These are phyloP conservation scores for Solanum chilense DNA, from an alignment of 257 asterid species.

Conservation along the genomic window DNA sequence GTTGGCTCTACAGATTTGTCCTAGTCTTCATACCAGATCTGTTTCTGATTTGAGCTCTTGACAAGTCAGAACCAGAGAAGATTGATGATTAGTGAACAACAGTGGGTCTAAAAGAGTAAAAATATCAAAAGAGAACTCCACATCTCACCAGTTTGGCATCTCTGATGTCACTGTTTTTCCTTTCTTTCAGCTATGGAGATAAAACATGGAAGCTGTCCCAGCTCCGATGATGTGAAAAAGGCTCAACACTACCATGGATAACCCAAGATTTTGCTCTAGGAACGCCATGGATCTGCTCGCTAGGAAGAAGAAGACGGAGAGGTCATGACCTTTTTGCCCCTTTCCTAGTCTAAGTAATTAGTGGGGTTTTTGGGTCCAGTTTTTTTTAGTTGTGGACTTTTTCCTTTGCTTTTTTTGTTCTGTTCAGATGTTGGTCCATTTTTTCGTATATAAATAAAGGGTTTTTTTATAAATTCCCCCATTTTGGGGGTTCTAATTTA, in stretches of 20 bases:
- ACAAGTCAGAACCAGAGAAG: not conserved
- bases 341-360: not conserved
- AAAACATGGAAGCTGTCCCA: not conserved
- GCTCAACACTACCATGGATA: not conserved
- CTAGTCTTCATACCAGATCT: not conserved
- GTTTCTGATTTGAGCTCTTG: not conserved
- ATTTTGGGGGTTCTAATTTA: not conserved
- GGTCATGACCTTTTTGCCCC: not conserved
- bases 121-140: not conserved
- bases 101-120: not conserved
- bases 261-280: not conserved
- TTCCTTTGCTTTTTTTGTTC: not conserved
- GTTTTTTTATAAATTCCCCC: not conserved
- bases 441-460: not conserved
- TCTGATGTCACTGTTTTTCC: not conserved
- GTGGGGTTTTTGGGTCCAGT: not conserved
- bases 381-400: not conserved
- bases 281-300: not conserved
- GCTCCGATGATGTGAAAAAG: not conserved
- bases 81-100: not conserved
- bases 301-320: not conserved
- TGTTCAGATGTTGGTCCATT: not conserved
- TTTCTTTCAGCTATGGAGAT: not conserved
- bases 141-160: not conserved
- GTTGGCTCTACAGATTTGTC: not conserved